Conservation (phyloP, 768 basidiomycete species). For the Stropharia rugosoannulata region DNA sequence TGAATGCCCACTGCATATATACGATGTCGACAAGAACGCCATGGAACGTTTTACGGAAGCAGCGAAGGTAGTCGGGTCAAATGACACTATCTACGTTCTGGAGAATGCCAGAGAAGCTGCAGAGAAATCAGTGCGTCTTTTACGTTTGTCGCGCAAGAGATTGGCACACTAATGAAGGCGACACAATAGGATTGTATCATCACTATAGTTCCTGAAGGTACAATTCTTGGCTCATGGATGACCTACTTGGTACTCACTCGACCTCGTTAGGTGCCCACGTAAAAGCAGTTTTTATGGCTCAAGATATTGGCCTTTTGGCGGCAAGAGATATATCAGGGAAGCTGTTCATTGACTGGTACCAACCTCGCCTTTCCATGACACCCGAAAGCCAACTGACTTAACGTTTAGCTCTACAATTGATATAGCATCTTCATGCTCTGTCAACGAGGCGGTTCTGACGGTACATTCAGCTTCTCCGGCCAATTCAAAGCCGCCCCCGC, state of each 20-base stretch:
- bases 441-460: conserved; percentile 27
- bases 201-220: conserved; percentile 42
- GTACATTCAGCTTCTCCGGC: conserved; percentile 18
- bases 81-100: conserved; percentile 18
- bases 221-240: not conserved
- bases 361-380: not conserved
- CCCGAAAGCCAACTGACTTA: not conserved
- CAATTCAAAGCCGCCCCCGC: conserved; percentile 11
- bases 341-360: conserved; percentile 41
- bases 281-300: conserved; percentile 33
- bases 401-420: conserved; percentile 44
- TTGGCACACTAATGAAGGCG: not conserved
- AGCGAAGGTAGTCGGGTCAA: conserved; percentile 2
- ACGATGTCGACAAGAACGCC: conserved; percentile 30
- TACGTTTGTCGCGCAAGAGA: not conserved
- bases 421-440: conserved; percentile 30
- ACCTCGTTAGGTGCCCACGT: conserved; percentile 33
- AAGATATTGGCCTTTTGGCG: conserved; percentile 33
- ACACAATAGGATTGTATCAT: conserved; percentile 33
- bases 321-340: conserved; percentile 33
- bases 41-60: conserved; percentile 26
- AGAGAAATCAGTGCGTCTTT: conserved; percentile 31
- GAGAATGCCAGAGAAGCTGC: conserved; percentile 32
- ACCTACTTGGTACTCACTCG: not conserved
- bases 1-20: conserved; percentile 28